Percentiles rank a stretch among this genome's conserved stretches.
These are phyloP conservation scores for Neofusicoccum ribis DNA, from an alignment of 2,329 filamentous ascomycete genomes.

Conservation along the genomic window DNA sequence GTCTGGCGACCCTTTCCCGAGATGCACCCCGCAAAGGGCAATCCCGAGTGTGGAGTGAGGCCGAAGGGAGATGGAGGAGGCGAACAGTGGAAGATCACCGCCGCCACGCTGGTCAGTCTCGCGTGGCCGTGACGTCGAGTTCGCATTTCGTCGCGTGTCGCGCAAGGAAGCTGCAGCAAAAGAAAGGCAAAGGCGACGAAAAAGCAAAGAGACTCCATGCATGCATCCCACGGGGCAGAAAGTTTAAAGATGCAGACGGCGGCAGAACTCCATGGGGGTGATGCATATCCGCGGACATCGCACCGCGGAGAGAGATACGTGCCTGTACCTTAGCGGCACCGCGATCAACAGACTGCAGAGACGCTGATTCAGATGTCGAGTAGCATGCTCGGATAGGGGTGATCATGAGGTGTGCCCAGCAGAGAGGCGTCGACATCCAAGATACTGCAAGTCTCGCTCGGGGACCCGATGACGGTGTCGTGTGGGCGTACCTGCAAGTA, in stretches of 20 bases:
- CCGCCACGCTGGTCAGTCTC: not conserved
- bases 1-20: not conserved
- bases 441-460: not conserved
- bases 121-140: conserved; percentile 1
- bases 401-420: conserved; percentile 2
- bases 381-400: not conserved
- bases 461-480: not conserved
- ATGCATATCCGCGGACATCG: not conserved
- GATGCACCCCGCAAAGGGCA: conserved; percentile 2
- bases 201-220: not conserved
- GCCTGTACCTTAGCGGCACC: not conserved
- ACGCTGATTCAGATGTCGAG: not conserved
- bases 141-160: not conserved
- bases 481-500: not conserved
- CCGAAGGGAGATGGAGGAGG: not conserved
- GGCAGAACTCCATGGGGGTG: not conserved
- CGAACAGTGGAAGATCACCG: not conserved
- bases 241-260: not conserved
- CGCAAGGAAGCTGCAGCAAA: not conserved
- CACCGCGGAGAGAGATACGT: not conserved
- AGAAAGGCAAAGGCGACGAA: not conserved
- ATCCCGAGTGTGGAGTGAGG: not conserved
- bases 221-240: not conserved
- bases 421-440: not conserved
- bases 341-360: not conserved